phyloP scores from a whole-genome alignment of 2,329 filamentous ascomycete species.

The Xylariales sp. region DNA sequence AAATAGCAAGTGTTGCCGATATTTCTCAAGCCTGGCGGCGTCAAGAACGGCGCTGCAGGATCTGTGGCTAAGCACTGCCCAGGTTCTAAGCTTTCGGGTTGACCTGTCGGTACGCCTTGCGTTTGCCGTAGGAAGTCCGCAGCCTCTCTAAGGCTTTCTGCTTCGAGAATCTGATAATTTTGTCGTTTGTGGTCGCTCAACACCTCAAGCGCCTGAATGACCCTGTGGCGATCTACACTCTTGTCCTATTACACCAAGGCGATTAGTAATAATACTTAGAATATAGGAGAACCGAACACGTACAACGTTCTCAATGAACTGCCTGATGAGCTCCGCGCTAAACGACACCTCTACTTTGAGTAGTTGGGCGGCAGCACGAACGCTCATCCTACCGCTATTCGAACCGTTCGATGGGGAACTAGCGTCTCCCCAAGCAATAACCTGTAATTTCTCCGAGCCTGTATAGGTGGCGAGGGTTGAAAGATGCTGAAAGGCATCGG shows the following conservation, averaged over 20 bases:
- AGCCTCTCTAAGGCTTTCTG: constrained; percentile 41
- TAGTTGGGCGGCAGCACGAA: constrained; percentile 41
- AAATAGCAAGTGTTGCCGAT: constrained; percentile 98
- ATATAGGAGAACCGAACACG: constrained; percentile 13
- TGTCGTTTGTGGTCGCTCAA: constrained; percentile 45
- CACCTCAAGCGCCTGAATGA: constrained; percentile 47
- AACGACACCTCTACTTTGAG: constrained; percentile 45
- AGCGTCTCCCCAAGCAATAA: constrained; percentile 30
- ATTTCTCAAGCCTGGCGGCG: constrained; percentile 89
- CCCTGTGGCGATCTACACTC: constrained; percentile 38
- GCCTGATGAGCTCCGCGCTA: constrained; percentile 46
- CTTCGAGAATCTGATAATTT: constrained; percentile 40
- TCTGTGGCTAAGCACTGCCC: constrained; percentile 14
- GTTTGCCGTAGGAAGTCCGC: constrained; percentile 44
- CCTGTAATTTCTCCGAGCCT: constrained; percentile 41
- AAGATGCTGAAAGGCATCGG: constrained; percentile 42
- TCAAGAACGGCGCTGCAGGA: constrained; percentile 56
- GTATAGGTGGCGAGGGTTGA: constrained; percentile 43
- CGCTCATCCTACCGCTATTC: constrained; percentile 42
- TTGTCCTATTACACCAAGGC: constrained; percentile 37
- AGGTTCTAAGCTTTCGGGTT: background rate
- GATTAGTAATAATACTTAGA: constrained; percentile 24
- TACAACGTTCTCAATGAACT: constrained; percentile 44
- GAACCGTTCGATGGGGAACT: constrained; percentile 1
- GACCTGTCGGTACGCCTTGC: constrained; percentile 7